phyloP scores from a whole-genome alignment of 805 yeast species.

The Monosporozyma servazzii region DNA sequence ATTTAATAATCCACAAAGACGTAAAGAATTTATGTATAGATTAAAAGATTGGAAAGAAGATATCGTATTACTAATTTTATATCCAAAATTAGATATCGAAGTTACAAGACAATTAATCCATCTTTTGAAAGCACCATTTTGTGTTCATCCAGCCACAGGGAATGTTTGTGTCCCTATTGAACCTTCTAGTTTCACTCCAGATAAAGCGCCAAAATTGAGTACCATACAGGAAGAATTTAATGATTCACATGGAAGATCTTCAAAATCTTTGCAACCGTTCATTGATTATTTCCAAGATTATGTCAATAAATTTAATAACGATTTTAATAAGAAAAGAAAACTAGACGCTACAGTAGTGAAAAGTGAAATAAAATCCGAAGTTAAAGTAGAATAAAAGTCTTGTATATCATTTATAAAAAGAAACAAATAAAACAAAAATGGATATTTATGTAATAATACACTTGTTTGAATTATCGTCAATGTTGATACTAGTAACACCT shows the following conservation, averaged over 20 bases:
- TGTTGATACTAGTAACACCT: not conserved
- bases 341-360: conserved; percentile 30
- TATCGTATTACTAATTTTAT: conserved; percentile 65
- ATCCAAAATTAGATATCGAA: conserved; percentile 88
- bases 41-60: conserved; percentile 72
- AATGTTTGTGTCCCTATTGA: conserved; percentile 81
- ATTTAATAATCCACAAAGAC: conserved; percentile 10
- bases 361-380: conserved; percentile 27
- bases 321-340: conserved; percentile 40
- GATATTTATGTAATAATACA: not conserved
- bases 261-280: conserved; percentile 67
- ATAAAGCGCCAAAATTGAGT: conserved; percentile 65
- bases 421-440: not conserved
- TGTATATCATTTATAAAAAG: not conserved
- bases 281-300: conserved; percentile 56
- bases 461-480: not conserved
- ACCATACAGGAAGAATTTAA: conserved; percentile 54
- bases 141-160: conserved; percentile 94
- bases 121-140: conserved; percentile 90
- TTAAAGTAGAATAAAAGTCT: not conserved
- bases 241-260: conserved; percentile 49
- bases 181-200: conserved; percentile 52
- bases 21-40: conserved; percentile 31
- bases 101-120: conserved; percentile 87
- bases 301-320: conserved; percentile 39